Conservation (phyloP, 345 rosid genomes). For the Camelina laxa region DNA sequence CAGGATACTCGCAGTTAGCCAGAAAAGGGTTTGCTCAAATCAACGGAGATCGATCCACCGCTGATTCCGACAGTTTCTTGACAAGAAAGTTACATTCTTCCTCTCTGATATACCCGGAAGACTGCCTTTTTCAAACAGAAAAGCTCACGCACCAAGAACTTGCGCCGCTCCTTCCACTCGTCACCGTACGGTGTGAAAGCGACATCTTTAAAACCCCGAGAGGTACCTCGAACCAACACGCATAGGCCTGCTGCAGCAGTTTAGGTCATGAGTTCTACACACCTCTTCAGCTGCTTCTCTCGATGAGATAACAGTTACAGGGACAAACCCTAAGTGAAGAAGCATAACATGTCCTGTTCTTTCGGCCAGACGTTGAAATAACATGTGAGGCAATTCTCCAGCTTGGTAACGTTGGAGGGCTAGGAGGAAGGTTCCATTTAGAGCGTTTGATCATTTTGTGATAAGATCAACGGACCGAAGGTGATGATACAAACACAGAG, state of each 20-base stretch:
- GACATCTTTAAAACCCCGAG: conserved; percentile 51
- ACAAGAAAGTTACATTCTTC: too few relatives aligned
- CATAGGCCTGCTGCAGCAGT: conserved; percentile 52
- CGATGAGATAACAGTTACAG: conserved; percentile 50
- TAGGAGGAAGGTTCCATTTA: conserved; percentile 47
- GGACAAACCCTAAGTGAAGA: conserved; percentile 46
- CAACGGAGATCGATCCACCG: too few relatives aligned
- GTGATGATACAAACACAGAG: conserved; percentile 29
- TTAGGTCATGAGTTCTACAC: conserved; percentile 50
- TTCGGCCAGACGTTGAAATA: conserved; percentile 52
- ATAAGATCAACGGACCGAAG: conserved; percentile 1
- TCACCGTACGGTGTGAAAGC: conserved; percentile 47
- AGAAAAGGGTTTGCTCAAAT: too few relatives aligned
- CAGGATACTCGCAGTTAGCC: too few relatives aligned
- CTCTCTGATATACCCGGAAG: conserved; percentile 41
- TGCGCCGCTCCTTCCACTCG: conserved; percentile 56
- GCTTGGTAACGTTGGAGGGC: conserved; percentile 50
- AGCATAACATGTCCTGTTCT: too few relatives aligned
- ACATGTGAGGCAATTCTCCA: conserved; percentile 40
- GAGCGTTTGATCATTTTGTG: conserved; percentile 24
- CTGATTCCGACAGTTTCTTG: too few relatives aligned
- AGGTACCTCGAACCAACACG: conserved; percentile 39
- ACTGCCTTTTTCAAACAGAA: conserved; percentile 47
- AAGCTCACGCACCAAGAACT: conserved; percentile 45
- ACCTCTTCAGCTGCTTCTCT: conserved; percentile 51